phyloP scores from a whole-genome alignment of 1,139 yeast species.

The Zygosaccharomyces pseudobailii region DNA sequence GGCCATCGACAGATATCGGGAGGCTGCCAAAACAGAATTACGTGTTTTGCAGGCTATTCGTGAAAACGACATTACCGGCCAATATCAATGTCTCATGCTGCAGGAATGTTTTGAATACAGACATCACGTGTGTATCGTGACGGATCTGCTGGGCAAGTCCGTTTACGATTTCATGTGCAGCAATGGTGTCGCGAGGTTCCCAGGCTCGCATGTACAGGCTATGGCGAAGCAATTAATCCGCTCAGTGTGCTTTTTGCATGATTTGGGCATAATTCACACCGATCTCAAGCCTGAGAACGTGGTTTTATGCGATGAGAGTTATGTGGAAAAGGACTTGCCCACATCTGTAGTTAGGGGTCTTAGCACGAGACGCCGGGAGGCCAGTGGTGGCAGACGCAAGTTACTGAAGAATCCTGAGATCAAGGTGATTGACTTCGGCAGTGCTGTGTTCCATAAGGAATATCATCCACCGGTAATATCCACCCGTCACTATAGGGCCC shows the following conservation, averaged over 20 bases:
- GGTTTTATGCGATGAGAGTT: slow-evolving; percentile 59
- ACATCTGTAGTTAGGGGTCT: slow-evolving; percentile 18
- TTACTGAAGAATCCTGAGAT: slow-evolving; percentile 72
- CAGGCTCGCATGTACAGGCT: slow-evolving; percentile 77
- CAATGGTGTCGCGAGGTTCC: slow-evolving; percentile 73
- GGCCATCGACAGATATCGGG: slow-evolving; percentile 72
- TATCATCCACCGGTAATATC: slow-evolving; percentile 90
- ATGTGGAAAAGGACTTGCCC: slow-evolving; percentile 28
- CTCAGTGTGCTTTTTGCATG: slow-evolving; percentile 86
- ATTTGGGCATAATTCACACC: slow-evolving; percentile 84
- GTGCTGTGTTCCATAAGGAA: slow-evolving; percentile 91
- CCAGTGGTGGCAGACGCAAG: slow-evolving; percentile 38
- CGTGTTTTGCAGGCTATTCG: slow-evolving; percentile 68
- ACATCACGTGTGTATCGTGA: slow-evolving; percentile 90
- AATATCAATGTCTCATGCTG: slow-evolving; percentile 36
- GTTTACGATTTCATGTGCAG: slow-evolving; percentile 83
- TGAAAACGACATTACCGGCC: slow-evolving; percentile 50
- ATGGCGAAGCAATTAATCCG: slow-evolving; percentile 80
- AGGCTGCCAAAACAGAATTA: slow-evolving; percentile 82
- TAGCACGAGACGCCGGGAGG: slow-evolving; percentile 30
- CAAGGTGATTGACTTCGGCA: slow-evolving; percentile 91
- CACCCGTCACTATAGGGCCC: slow-evolving; percentile 95
- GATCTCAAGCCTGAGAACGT: slow-evolving; percentile 94
- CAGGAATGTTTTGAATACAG: slow-evolving; percentile 89
- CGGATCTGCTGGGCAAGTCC: slow-evolving; percentile 79